These are phyloP conservation scores for Coleophoma cylindrospora DNA, from an alignment of 2,329 filamentous ascomycete species.

Conservation along the genomic window DNA sequence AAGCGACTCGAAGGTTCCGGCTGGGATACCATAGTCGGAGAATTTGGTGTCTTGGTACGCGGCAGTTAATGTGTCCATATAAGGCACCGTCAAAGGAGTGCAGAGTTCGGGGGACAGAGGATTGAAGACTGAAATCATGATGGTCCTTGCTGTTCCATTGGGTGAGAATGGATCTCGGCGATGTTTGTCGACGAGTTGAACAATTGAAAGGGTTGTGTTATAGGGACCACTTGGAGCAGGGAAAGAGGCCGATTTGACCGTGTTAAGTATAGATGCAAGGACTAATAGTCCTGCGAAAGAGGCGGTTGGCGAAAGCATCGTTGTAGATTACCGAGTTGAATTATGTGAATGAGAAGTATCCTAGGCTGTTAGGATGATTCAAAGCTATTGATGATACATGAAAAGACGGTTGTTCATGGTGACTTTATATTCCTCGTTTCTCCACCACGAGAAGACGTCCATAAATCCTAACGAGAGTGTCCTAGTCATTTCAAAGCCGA, in stretches of 20 bases:
- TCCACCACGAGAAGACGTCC: too few relatives aligned
- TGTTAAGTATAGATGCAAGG: neutral
- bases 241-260: neutral
- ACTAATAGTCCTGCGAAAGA: constrained; percentile 1
- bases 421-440: too few relatives aligned
- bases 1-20: constrained; percentile 21
- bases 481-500: too few relatives aligned
- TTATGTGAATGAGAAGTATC: too few relatives aligned
- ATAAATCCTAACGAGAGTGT: too few relatives aligned
- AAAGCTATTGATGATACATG: too few relatives aligned
- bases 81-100: constrained; percentile 9
- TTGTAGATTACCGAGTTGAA: neutral
- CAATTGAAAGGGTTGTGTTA: constrained; percentile 10
- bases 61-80: constrained; percentile 26
- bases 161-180: constrained; percentile 23
- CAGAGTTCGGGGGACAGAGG: constrained; percentile 13
- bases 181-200: constrained; percentile 12
- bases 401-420: too few relatives aligned
- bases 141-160: constrained; percentile 9
- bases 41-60: constrained; percentile 13
- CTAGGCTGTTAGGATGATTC: too few relatives aligned
- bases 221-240: constrained; percentile 5
- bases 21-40: constrained; percentile 18
- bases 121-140: constrained; percentile 26
- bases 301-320: neutral